Evolutionary conservation across 2,329 filamentous ascomycete species (phyloP), one percentile per base, ranked within the genome.

Genomic region (Parastagonospora avenae): DNA sequence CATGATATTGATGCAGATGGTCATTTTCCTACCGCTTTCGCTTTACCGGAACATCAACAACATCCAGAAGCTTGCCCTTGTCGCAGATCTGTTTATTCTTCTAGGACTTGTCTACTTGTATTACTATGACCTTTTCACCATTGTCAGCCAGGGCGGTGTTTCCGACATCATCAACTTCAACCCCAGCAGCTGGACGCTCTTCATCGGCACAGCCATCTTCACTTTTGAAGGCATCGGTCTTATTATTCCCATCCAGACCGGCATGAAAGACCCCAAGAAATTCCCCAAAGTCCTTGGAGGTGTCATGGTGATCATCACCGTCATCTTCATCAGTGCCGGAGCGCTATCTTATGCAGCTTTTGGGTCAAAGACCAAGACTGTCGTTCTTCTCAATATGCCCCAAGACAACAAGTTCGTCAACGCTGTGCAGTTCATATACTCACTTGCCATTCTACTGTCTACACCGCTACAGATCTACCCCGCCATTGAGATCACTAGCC

Each of bases 191-290:
- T 99, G 95, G 94, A 96, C 94, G 0, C 82, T 99, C 4, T 97
- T 99, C 73, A 99, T 99, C 64, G 95, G 94, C 55, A 99, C 95
- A 0, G 94, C 95, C 27, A 97, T 99, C 71, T 99, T 99, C 77
- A 97, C 94, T 0, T 99, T 97, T 69, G 94, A 99, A 72, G 94
- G 94, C 27, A 95, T 99, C 54, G 95, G 94, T 10, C 85, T 99
- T 42, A 95, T 99, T 74, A 97, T 99, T 56, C 94, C 95, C 0
- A 97, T 99, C 53, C 95, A 99, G 75, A 92, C 95, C 67, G 95
- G 92, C 16, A 99, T 99, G 94, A 90, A 88, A 70, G 82, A 92
- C 36, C 95, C 93, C 0, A 81, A 87, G 59, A 93, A 96, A 72
- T 99, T 99, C 74, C 92, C 94, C 40, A 84, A 84, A 52, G 93